phyloP scores from a whole-genome alignment of 148 eudicot genomes.

The Rhododendron kiyosumense region DNA sequence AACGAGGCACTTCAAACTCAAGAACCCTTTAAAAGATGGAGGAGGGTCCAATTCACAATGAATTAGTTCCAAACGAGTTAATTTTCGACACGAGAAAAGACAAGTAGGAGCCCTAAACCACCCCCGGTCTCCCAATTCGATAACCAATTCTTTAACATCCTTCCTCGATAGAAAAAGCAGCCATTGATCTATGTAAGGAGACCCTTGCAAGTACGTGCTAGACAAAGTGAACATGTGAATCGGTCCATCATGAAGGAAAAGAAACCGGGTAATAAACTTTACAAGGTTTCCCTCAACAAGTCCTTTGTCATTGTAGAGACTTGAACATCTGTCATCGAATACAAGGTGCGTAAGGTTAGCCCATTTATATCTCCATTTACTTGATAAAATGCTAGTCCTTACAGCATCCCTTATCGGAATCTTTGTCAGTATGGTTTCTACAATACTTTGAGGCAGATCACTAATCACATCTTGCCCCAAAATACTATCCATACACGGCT shows the following conservation, averaged over 20 bases:
- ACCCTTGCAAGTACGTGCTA: slow-evolving; percentile 38
- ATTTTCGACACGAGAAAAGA: slow-evolving; percentile 39
- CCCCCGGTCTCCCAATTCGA: slow-evolving; percentile 50
- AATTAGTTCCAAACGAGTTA: slow-evolving; percentile 49
- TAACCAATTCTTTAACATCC: slow-evolving; percentile 40
- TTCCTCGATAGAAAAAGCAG: slow-evolving; percentile 56
- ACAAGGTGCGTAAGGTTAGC: slow-evolving; percentile 44
- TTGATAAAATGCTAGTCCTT: slow-evolving; percentile 49
- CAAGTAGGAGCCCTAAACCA: slow-evolving; percentile 58
- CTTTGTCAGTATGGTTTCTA: slow-evolving; percentile 41
- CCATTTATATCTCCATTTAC: slow-evolving; percentile 66
- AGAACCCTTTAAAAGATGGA: slow-evolving; percentile 40
- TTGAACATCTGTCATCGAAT: slow-evolving; percentile 44
- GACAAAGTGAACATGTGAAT: slow-evolving; percentile 49
- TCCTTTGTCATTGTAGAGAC: slow-evolving; percentile 28
- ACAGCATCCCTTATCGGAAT: slow-evolving; percentile 61
- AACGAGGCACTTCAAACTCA: slow-evolving; percentile 36
- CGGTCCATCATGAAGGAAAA: slow-evolving; percentile 57
- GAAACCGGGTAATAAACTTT: slow-evolving; percentile 43
- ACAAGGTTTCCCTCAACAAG: slow-evolving; percentile 29
- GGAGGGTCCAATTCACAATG: slow-evolving; percentile 64
- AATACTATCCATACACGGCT: slow-evolving; percentile 8
- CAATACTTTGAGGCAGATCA: slow-evolving; percentile 26
- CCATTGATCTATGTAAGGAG: slow-evolving; percentile 64
- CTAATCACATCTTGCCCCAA: slow-evolving; percentile 16